These are phyloP conservation scores for Kurtzmaniella fragi DNA, from an alignment of 805 yeast species.

Conservation along the genomic window DNA sequence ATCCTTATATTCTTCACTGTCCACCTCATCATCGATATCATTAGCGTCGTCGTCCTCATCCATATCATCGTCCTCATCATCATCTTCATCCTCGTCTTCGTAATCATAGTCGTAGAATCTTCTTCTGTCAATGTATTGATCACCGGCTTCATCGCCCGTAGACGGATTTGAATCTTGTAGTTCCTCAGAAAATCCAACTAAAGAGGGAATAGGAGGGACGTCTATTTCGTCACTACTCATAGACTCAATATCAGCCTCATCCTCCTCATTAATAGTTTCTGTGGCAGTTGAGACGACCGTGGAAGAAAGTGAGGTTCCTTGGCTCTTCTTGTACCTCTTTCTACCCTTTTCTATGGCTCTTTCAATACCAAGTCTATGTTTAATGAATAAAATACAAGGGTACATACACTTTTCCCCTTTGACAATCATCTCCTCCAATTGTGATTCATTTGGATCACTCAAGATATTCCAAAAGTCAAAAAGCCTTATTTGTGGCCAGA, in stretches of 20 bases:
- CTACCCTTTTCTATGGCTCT: conserved; percentile 54
- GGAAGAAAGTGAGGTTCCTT: not conserved
- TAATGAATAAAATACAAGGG: conserved; percentile 62
- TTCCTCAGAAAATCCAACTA: too few species aligned
- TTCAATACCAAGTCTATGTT: conserved; percentile 62
- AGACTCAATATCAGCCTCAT: too few species aligned
- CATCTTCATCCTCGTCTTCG: conserved; percentile 7
- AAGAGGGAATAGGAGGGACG: too few species aligned
- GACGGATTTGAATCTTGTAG: too few species aligned
- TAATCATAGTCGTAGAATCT: conserved; percentile 1
- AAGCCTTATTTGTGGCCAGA: conserved; percentile 64
- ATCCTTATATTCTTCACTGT: conserved; percentile 2
- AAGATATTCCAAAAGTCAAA: conserved; percentile 59
- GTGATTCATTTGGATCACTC: conserved; percentile 61
- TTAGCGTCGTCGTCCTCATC: conserved; percentile 1
- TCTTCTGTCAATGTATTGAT: too few species aligned
- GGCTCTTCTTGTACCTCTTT: conserved; percentile 9
- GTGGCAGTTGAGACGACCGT: not conserved
- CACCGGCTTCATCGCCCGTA: too few species aligned
- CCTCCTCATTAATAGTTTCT: not conserved
- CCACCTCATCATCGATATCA: conserved; percentile 1
- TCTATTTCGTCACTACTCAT: too few species aligned
- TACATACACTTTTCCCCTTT: conserved; percentile 63
- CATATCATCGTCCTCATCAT: conserved; percentile 3
- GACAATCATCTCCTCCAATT: conserved; percentile 48